Conservation (phyloP, 495 filamentous ascomycete species). For the Lophiotrema nucula region DNA sequence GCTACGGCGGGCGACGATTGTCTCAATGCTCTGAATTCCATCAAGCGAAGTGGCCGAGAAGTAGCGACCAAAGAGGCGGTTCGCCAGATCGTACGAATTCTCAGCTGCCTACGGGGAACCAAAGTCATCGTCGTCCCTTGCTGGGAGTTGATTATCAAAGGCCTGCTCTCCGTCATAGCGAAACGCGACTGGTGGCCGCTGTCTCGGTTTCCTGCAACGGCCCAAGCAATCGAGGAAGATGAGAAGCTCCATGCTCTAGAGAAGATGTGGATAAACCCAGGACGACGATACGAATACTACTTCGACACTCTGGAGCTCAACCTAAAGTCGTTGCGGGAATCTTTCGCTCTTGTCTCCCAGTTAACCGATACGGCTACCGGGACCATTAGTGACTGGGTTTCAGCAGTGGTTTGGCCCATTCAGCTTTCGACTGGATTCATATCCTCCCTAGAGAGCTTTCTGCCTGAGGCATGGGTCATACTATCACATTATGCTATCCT, state of each 20-base stretch:
- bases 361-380: not conserved
- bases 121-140: slow-evolving; percentile 11
- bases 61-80: not conserved
- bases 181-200: slow-evolving; percentile 21
- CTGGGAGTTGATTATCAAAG: slow-evolving; percentile 5
- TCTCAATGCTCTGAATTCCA: not conserved
- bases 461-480: slow-evolving; percentile 24
- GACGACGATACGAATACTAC: slow-evolving; percentile 20
- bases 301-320: slow-evolving; percentile 1
- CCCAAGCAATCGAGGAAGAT: slow-evolving; percentile 16
- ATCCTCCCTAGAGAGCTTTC: slow-evolving; percentile 3
- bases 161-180: slow-evolving; percentile 1
- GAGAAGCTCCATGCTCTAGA: not conserved
- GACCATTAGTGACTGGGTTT: not conserved
- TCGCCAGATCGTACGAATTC: not conserved
- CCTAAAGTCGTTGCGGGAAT: slow-evolving; percentile 8
- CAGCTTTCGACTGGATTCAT: slow-evolving; percentile 10
- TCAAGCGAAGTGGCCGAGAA: not conserved
- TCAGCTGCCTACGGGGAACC: slow-evolving; percentile 6
- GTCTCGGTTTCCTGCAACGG: not conserved
- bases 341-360: slow-evolving; percentile 20
- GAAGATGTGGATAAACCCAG: slow-evolving; percentile 14
- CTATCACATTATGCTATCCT: slow-evolving; percentile 29
- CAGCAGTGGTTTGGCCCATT: slow-evolving; percentile 10
- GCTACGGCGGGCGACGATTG: slow-evolving; percentile 14